phyloP scores from a whole-genome alignment of 2,329 filamentous ascomycete species.

The Colletotrichum phormii region DNA sequence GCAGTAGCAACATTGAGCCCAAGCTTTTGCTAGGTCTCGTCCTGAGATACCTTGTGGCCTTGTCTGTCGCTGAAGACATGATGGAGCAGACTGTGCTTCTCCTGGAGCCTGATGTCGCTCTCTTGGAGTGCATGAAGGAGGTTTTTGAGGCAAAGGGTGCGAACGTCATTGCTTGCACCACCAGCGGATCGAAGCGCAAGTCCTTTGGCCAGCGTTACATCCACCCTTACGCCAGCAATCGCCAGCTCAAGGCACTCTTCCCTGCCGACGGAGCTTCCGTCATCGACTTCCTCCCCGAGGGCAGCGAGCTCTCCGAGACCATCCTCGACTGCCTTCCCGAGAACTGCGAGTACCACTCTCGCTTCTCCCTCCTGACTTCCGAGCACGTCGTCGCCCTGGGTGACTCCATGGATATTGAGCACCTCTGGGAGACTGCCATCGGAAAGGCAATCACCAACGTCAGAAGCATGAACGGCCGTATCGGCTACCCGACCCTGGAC shows the following conservation, averaged over 20 bases:
- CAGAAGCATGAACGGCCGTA: slow-evolving; percentile 2
- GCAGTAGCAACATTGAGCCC: slow-evolving; percentile 26
- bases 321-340: slow-evolving; percentile 42
- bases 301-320: slow-evolving; percentile 41
- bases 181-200: slow-evolving; percentile 24
- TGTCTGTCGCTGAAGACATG: slow-evolving; percentile 33
- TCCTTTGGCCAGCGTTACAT: slow-evolving; percentile 31
- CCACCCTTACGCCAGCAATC: slow-evolving; percentile 43
- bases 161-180: slow-evolving; percentile 40
- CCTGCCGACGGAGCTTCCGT: slow-evolving; percentile 40
- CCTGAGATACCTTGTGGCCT: slow-evolving; percentile 40
- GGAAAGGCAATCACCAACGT: slow-evolving; percentile 35
- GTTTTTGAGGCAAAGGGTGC: slow-evolving; percentile 33
- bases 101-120: slow-evolving; percentile 47
- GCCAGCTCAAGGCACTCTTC: slow-evolving; percentile 45
- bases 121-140: slow-evolving; percentile 43
- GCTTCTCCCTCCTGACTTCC: slow-evolving; percentile 34
- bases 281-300: slow-evolving; percentile 47
- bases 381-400: slow-evolving; percentile 14
- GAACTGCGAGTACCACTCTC: slow-evolving; percentile 43
- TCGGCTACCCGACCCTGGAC: slow-evolving; percentile 10
- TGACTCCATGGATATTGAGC: slow-evolving; percentile 28
- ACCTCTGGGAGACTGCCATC: slow-evolving; percentile 40
- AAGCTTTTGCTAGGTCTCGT: slow-evolving; percentile 41
- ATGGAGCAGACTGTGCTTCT: slow-evolving; percentile 42